Conservation (phyloP, 768 basidiomycete genomes). For the Ramaria sp. region DNA sequence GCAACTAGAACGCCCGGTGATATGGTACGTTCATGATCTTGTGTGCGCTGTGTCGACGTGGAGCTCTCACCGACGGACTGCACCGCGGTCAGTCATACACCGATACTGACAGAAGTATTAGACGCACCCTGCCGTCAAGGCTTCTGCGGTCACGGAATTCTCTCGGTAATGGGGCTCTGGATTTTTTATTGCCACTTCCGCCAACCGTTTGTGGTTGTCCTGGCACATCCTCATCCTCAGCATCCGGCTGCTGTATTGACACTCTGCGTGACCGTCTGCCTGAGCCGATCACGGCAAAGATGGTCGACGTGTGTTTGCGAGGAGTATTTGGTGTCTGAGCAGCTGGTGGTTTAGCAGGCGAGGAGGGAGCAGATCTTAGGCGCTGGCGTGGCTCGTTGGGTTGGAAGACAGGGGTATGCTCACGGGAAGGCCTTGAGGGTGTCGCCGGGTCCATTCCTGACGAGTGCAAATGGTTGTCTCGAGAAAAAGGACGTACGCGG, state of each 20-base stretch:
- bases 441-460: conserved; percentile 30
- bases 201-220: conserved; percentile 15
- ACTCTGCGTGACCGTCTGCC: conserved; percentile 3
- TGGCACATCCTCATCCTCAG: conserved; percentile 28
- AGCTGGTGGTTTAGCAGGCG: conserved; percentile 23
- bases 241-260: conserved; percentile 11
- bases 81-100: background rate
- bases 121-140: conserved; percentile 33
- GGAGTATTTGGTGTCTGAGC: conserved; percentile 8
- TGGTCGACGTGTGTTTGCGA: conserved; percentile 10
- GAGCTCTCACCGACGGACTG: conserved; percentile 21
- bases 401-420: conserved; percentile 12
- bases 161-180: conserved; percentile 40
- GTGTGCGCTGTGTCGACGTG: conserved; percentile 26
- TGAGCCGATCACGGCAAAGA: conserved; percentile 10
- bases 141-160: conserved; percentile 36
- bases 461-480: conserved; percentile 20
- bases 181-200: conserved; percentile 19
- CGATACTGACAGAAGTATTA: conserved; percentile 14
- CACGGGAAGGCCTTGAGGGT: conserved; percentile 22
- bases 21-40: conserved; percentile 14
- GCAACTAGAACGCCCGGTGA: conserved; percentile 6
- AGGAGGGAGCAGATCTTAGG: conserved; percentile 38
- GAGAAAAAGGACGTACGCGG: conserved; percentile 18
- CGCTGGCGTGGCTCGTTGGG: conserved; percentile 23